Conservation (phyloP, 352 stramenopile species). For the Peronosclerospora sorghi region DNA sequence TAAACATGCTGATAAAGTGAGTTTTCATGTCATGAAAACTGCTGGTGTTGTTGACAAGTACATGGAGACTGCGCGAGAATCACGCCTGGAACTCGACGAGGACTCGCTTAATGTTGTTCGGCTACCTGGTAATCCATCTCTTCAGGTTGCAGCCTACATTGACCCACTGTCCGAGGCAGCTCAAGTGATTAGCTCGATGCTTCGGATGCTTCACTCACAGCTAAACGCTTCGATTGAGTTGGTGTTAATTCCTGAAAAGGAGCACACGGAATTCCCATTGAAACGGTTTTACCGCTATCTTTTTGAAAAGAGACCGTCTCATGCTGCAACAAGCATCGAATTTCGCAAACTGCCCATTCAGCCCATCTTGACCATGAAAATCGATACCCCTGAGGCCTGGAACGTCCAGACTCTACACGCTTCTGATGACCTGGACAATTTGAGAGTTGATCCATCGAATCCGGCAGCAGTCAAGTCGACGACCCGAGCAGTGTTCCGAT, state of each 20-base stretch:
- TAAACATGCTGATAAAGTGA: conserved; percentile 48
- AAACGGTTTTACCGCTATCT: conserved; percentile 90
- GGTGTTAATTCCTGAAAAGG: conserved; percentile 42
- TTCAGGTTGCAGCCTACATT: conserved; percentile 73
- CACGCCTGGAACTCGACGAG: conserved; percentile 21
- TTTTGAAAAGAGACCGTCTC: conserved; percentile 47
- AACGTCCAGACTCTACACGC: conserved; percentile 80
- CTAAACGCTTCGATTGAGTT: conserved; percentile 65
- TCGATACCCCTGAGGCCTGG: conserved; percentile 88
- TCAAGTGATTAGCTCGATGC: conserved; percentile 82
- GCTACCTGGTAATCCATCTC: conserved; percentile 31
- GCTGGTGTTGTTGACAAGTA: conserved; percentile 75
- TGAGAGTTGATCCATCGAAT: conserved; percentile 66
- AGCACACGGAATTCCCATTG: conserved; percentile 84
- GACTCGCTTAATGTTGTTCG: conserved; percentile 29
- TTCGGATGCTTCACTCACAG: conserved; percentile 67
- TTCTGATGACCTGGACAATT: conserved; percentile 86
- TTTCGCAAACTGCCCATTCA: conserved; percentile 79
- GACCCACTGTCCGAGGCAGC: conserved; percentile 85
- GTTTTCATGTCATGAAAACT: conserved; percentile 62
- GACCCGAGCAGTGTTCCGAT: conserved; percentile 63
- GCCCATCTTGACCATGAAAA: conserved; percentile 88
- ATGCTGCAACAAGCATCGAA: conserved; percentile 30
- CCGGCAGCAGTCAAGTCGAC: conserved; percentile 37
- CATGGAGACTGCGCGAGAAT: conserved; percentile 32